Conservation (phyloP, 805 yeast species). For the Saccharomycopsis capsularis region DNA sequence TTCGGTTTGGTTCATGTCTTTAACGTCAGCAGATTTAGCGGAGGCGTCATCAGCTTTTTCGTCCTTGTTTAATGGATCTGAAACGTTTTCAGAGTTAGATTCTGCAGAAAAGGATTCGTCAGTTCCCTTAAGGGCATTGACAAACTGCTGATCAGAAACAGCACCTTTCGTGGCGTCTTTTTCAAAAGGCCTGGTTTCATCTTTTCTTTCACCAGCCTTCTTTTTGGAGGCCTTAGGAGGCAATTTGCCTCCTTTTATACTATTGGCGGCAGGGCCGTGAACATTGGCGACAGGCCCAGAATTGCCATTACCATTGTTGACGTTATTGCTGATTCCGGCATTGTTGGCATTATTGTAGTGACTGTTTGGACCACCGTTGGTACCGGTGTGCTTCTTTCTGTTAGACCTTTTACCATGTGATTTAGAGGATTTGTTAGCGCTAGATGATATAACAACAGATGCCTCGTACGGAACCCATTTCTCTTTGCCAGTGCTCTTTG, state of each 20-base stretch:
- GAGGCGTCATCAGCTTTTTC: neutral
- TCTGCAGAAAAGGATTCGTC: conserved; percentile 1
- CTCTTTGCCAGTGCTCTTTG: conserved; percentile 35
- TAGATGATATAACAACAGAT: conserved; percentile 32
- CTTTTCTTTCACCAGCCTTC: neutral
- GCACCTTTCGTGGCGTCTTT: neutral
- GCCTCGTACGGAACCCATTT: conserved; percentile 72
- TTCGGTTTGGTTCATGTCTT: neutral
- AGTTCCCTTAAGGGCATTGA: neutral
- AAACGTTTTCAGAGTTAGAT: neutral
- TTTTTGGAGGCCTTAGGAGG: neutral
- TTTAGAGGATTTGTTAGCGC: conserved; percentile 6
- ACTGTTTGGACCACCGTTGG: conserved; percentile 1
- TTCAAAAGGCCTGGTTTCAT: neutral
- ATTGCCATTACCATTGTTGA: neutral
- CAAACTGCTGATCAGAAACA: neutral
- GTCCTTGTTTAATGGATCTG: neutral
- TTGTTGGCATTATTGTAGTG: too few species aligned
- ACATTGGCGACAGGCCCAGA: conserved; percentile 1
- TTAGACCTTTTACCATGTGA: conserved; percentile 12
- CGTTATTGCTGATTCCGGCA: neutral
- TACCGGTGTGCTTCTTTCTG: conserved; percentile 11
- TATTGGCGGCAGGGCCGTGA: conserved; percentile 12
- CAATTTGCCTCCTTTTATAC: neutral
- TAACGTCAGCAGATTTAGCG: neutral